Base-by-base conservation (phyloP, 805 yeast species). In the Candida andamanensis region DNA sequence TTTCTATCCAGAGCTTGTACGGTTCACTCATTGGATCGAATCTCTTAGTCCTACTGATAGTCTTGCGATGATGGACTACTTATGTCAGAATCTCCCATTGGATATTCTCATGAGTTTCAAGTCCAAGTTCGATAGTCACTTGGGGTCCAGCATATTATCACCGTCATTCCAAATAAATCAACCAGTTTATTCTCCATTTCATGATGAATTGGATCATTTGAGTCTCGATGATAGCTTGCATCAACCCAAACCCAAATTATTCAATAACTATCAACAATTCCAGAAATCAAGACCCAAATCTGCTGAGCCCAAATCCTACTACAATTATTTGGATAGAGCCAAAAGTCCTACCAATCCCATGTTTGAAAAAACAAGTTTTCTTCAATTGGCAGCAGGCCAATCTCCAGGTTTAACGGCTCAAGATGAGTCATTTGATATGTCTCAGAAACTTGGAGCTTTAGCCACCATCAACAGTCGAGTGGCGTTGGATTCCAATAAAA, bases 391-490 rank as follows among this genome's bases (percentile, higher is more conserved):
- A 13, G 57, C 58, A 5, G 54, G 49, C 3, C 30, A 33, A 12
- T 46, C 54, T 6, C 46, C 48, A 7, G 36, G 36, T 11, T 45
- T 48, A 18, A 32, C 28, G 15, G 17, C 30, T 5, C 47, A 38
- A 24, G 22, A 28, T 5, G 52, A 49, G 6, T 37, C 49, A 9
- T 38, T 36, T 6, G 54, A 46, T 15, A 36, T 46, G 37, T 30
- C 60, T n/a, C 60, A 58, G 35, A 79, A 79, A 48, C 57, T 79
- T 41, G 81, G 82, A 4, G 85, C 85, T 0, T 63, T 79, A 35
- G 72, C 79, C 16, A 78, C 85, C 3, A 78, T 78, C 39, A 75
- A 75, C 52, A 67, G 72, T 6, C 54, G 84, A 15, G 76, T 66
- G 24, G 71, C 69, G 1, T 54, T 66, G 39, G 72, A 66, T 43